Percentiles rank a stretch among this genome's conserved stretches.
These are phyloP conservation scores for Pogostemon cablin DNA, from an alignment of 257 asterid genomes.

Conservation along the genomic window DNA sequence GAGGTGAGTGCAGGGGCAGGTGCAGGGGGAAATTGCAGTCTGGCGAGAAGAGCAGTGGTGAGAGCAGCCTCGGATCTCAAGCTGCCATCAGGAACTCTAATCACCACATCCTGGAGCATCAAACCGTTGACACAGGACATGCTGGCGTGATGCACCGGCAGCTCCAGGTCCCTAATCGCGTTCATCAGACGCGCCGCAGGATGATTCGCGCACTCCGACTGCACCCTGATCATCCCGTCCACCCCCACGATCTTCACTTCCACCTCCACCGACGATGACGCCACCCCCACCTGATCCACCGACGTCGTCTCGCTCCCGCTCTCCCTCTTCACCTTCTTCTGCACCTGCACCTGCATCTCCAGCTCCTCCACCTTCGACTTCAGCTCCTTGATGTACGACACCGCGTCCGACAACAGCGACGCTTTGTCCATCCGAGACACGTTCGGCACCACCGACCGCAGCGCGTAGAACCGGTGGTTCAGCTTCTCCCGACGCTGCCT, in stretches of 20 bases:
- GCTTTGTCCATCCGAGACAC: constrained; percentile 86
- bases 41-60: constrained; percentile 49
- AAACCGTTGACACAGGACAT: constrained; percentile 63
- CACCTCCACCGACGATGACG: constrained; percentile 33
- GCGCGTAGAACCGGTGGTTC: constrained; percentile 77
- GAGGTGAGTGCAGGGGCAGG: too few species aligned
- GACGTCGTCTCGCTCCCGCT: constrained; percentile 17
- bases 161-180: constrained; percentile 60
- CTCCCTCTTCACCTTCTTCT: constrained; percentile 40
- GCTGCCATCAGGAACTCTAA: constrained; percentile 47
- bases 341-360: constrained; percentile 35
- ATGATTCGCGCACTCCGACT: constrained; percentile 49
- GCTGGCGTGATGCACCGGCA: constrained; percentile 78
- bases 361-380: constrained; percentile 57
- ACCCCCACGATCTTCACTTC: constrained; percentile 70
- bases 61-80: constrained; percentile 43
- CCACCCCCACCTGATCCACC: constrained; percentile 26
- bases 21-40: constrained; percentile 26
- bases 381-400: constrained; percentile 70
- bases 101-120: constrained; percentile 76
- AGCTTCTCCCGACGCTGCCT: constrained; percentile 90
- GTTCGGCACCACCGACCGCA: constrained; percentile 81
- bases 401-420: constrained; percentile 76
- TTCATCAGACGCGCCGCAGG: constrained; percentile 71
- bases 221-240: constrained; percentile 81